These are phyloP conservation scores for Chiua sp. DNA, from an alignment of 1,284 basidiomycete species.

Conservation along the genomic window DNA sequence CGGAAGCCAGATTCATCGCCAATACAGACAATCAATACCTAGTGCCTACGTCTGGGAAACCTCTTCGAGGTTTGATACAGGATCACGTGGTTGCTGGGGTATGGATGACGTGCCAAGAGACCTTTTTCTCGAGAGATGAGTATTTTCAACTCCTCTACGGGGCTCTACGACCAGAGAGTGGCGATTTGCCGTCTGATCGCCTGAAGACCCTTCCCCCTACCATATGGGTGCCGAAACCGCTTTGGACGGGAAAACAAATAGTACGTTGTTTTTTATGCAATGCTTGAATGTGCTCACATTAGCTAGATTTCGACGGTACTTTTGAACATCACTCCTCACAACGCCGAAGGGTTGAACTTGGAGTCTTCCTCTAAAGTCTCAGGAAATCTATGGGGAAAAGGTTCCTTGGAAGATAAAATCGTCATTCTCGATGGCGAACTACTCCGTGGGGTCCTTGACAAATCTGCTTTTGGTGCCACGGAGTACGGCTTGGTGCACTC, in stretches of 20 bases:
- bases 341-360: constrained; percentile 87
- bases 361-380: constrained; percentile 88
- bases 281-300: constrained; percentile 3
- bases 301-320: constrained; percentile 89
- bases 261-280: constrained; percentile 52
- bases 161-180: constrained; percentile 89
- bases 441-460: constrained; percentile 93
- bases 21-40: constrained; percentile 99
- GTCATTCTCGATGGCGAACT: constrained; percentile 95
- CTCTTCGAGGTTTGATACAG: constrained; percentile 97
- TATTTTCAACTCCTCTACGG: constrained; percentile 98
- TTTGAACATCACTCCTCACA: constrained; percentile 88
- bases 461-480: constrained; percentile 96
- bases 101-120: constrained; percentile 98
- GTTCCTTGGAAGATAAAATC: constrained; percentile 85
- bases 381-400: constrained; percentile 82
- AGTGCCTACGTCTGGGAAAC: constrained; percentile 97
- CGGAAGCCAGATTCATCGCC: constrained; percentile 93
- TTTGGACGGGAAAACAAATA: constrained; percentile 99
- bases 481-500: constrained; percentile 98
- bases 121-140: constrained; percentile 95
- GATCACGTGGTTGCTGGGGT: constrained; percentile 99
- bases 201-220: constrained; percentile 89
- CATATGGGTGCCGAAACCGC: constrained; percentile 87
- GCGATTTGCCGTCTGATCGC: constrained; percentile 68